Base-by-base conservation (phyloP, 768 basidiomycete genomes). In the Russula compacta region DNA sequence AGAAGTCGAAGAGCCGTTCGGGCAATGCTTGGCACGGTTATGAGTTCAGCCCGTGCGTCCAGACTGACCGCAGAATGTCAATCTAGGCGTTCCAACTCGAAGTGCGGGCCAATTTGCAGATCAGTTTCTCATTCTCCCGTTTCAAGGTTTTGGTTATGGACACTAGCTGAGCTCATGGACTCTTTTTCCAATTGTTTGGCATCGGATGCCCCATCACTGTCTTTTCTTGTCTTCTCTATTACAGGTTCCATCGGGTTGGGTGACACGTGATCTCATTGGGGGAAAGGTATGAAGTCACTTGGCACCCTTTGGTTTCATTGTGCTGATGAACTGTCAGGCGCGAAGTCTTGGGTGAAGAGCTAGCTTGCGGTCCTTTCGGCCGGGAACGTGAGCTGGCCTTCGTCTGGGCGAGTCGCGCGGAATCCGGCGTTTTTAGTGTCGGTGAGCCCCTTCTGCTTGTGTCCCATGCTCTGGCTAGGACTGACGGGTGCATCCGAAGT, bases 161-260 rank as follows among this genome's bases (percentile, higher is more conserved):
- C n/a, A n/a, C 14, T n/a, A 56, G 60, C 11, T 56, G 54, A 56
- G 60, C 60, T 51, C 54, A 17, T 51, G 54, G 54, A 61, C 60
- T 61, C 55, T 61, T 61, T 47, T 61, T 10, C 24, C 5, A 40
- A 33, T 6, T 17, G 15, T 56, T 38, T 56, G 35, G 49, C 49
- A 39, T 14, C 4, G 36, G 33, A 51, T 56, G 49, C 35, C 1
- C 29, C 35, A 52, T 61, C 49, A 56, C 55, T 56, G 48, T 52
- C 43, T 44, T 56, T 61, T 44, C 33, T 56, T 21, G 53, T 51
- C 24, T 42, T 52, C n/a, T n/a, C 10, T 9, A n/a, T 53, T n/a
- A 29, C 43, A 40, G 53, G 43, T 53, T 17, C 44, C 39, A 17
- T 36, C 44, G 17, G 47, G 19, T 21, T 36, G 48, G 29, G 42